Conservation (phyloP, 1,284 basidiomycete species). For the Ustilago lituana region DNA sequence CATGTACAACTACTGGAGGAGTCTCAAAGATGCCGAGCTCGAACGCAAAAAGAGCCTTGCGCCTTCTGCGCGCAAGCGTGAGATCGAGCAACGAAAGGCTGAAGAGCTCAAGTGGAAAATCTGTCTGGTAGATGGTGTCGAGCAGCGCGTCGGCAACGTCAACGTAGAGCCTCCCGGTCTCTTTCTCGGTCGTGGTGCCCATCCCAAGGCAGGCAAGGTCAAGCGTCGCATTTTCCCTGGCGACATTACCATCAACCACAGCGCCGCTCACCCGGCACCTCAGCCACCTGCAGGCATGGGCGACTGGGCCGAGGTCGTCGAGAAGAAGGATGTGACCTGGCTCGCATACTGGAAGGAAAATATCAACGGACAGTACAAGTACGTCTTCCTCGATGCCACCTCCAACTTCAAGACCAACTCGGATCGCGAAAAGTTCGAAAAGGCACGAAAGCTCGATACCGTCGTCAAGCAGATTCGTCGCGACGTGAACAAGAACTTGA, state of each 20-base stretch:
- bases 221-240: conserved; percentile 75
- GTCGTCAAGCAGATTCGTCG: conserved; percentile 60
- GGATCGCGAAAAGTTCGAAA: conserved; percentile 66
- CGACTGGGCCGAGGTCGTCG: conserved; percentile 63
- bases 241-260: conserved; percentile 67
- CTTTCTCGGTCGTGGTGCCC: conserved; percentile 96
- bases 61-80: conserved; percentile 68
- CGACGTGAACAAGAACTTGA: conserved; percentile 60
- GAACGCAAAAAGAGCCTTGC: conserved; percentile 90
- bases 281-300: conserved; percentile 59
- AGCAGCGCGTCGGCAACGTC: conserved; percentile 98
- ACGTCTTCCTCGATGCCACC: conserved; percentile 66
- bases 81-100: conserved; percentile 84
- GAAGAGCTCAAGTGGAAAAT: conserved; percentile 85
- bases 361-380: conserved; percentile 65
- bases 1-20: conserved; percentile 85
- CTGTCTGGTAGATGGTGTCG: conserved; percentile 90
- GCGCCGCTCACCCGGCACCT: conserved; percentile 59
- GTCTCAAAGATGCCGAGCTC: conserved; percentile 78
- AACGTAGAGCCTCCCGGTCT: conserved; percentile 96
- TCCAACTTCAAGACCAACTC: conserved; percentile 66
- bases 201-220: conserved; percentile 94
- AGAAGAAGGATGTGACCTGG: conserved; percentile 66
- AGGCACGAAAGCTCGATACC: conserved; percentile 63
- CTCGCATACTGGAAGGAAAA: conserved; percentile 66